Conservation (phyloP, 495 filamentous ascomycete species). For the Clohesyomyces aquaticus region DNA sequence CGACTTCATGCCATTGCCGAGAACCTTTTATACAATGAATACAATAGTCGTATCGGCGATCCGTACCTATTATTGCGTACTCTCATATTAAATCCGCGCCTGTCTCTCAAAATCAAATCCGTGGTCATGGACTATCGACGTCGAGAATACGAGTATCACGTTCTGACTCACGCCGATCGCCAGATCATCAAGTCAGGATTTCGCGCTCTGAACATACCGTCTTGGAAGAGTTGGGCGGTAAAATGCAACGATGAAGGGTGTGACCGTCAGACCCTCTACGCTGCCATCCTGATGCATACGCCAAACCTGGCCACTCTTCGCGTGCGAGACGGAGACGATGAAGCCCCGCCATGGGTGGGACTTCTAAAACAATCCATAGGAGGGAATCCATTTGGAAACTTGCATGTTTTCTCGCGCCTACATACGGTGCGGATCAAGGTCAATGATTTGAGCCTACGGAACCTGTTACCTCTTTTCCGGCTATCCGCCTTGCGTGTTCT, state of each 20-base stretch:
- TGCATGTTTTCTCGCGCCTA: constrained; percentile 8
- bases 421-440: constrained; percentile 6
- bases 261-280: constrained; percentile 11
- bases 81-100: background rate
- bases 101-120: background rate
- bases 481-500: constrained; percentile 12
- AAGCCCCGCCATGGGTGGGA: constrained; percentile 16
- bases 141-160: background rate
- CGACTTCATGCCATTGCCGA: constrained; percentile 11
- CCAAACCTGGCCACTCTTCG: constrained; percentile 11
- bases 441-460: background rate
- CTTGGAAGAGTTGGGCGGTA: constrained; percentile 19
- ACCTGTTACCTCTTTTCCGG: constrained; percentile 10
- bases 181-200: constrained; percentile 15
- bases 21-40: constrained; percentile 4
- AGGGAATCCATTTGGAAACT: constrained; percentile 5
- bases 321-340: constrained; percentile 9
- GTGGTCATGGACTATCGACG: constrained; percentile 4
- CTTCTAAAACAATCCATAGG: constrained; percentile 7
- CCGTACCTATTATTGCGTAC: constrained; percentile 28
- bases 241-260: constrained; percentile 4
- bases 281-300: constrained; percentile 20
- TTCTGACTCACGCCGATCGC: background rate
- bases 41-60: constrained; percentile 6
- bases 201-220: constrained; percentile 9